These are phyloP conservation scores for Lomentospora prolificans DNA, from an alignment of 2,329 filamentous ascomycete genomes.

Conservation along the genomic window DNA sequence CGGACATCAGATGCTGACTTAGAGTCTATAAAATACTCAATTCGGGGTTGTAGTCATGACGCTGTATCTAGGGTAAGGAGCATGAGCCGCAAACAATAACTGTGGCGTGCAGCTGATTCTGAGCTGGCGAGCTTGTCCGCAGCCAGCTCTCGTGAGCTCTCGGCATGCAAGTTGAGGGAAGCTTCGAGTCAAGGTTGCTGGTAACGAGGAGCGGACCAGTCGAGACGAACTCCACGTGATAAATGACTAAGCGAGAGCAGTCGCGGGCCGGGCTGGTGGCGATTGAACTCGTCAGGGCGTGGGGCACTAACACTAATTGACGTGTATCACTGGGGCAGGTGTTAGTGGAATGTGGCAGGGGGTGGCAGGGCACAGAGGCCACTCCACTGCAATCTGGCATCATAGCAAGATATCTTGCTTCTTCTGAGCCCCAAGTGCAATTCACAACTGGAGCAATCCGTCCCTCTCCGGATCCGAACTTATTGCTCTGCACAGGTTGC, in stretches of 20 bases:
- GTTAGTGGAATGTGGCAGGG: not conserved
- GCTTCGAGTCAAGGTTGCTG: not conserved
- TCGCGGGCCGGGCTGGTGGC: not conserved
- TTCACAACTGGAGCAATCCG: constrained; percentile 3
- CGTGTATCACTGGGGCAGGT: not conserved
- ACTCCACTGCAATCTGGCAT: constrained; percentile 33
- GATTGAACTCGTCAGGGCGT: not conserved
- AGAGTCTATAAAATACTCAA: too few relatives aligned
- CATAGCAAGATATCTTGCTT: constrained; percentile 18
- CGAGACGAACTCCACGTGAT: not conserved
- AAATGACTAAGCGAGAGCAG: not conserved
- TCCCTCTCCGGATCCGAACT: not conserved
- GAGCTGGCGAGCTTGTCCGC: too few relatives aligned
- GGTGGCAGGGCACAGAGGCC: not conserved
- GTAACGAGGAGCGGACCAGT: too few relatives aligned
- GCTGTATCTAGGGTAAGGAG: too few relatives aligned
- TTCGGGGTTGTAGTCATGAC: too few relatives aligned
- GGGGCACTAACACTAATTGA: constrained; percentile 2
- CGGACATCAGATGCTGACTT: too few relatives aligned
- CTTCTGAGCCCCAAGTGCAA: not conserved
- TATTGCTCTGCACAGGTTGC: constrained; percentile 2
- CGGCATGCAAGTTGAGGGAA: not conserved
- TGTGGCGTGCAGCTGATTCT: too few relatives aligned
- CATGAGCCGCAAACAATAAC: too few relatives aligned
- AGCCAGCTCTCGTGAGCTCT: not conserved